These are phyloP conservation scores for Obelidium mucronatum DNA, from an alignment of 192 early-diverging fungal genomes.

Conservation along the genomic window DNA sequence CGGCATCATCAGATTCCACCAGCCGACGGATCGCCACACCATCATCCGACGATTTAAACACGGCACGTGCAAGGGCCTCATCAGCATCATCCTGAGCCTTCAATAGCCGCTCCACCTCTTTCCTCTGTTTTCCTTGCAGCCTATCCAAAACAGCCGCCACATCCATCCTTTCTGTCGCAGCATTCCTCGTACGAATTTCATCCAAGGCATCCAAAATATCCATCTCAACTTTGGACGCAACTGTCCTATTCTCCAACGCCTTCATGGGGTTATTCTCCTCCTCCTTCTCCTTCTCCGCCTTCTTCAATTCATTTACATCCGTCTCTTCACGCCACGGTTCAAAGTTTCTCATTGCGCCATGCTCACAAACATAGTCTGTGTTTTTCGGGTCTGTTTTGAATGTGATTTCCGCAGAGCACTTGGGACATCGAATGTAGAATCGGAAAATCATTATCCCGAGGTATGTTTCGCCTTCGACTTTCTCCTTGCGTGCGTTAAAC, in stretches of 20 bases:
- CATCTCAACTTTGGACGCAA: constrained; percentile 96
- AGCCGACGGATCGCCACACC: constrained; percentile 65
- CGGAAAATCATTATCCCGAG: constrained; percentile 61
- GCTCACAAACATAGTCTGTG: constrained; percentile 92
- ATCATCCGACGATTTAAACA: constrained; percentile 74
- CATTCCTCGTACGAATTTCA: constrained; percentile 91
- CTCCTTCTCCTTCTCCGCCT: constrained; percentile 70
- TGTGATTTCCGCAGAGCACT: constrained; percentile 96
- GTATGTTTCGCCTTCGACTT: constrained; percentile 53
- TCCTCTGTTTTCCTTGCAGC: constrained; percentile 55
- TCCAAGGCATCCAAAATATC: constrained; percentile 97
- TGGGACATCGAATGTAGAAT: constrained; percentile 86
- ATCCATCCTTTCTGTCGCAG: constrained; percentile 79
- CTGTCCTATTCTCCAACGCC: constrained; percentile 91
- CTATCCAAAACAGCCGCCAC: constrained; percentile 67
- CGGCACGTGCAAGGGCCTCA: constrained; percentile 60
- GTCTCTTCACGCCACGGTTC: constrained; percentile 88
- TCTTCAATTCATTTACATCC: constrained; percentile 61
- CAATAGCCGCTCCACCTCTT: constrained; percentile 64
- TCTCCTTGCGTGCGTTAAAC: constrained; percentile 97
- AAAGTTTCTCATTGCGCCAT: constrained; percentile 93
- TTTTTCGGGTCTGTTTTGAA: constrained; percentile 98
- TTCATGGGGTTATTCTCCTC: constrained; percentile 96
- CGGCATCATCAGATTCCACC: constrained; percentile 47
- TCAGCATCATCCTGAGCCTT: constrained; percentile 69